Conservation (phyloP, 345 rosid species). For the Stellera chamaejasme region DNA sequence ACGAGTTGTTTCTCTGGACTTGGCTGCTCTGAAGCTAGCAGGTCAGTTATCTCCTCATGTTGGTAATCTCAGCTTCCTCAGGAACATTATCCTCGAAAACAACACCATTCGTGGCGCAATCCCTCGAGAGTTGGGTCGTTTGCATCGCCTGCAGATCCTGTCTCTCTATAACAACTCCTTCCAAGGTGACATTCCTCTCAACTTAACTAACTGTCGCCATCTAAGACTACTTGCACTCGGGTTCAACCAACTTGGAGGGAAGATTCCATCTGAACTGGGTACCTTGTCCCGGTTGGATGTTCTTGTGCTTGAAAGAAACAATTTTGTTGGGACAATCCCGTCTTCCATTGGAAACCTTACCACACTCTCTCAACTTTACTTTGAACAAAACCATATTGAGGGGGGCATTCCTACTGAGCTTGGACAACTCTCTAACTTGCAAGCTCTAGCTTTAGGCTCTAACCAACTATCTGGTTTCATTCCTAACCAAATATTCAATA, state of each 20-base stretch:
- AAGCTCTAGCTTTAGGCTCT: not conserved
- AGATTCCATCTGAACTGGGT: constrained; percentile 5
- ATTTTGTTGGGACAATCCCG: constrained; percentile 8
- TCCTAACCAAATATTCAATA: constrained; percentile 14
- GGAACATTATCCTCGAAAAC: no score
- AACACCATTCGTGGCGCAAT: no score
- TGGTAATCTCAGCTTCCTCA: no score
- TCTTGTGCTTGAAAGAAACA: not conserved
- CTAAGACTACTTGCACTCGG: no score
- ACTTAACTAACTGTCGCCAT: no score
- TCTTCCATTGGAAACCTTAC: not conserved
- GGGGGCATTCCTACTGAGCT: constrained; percentile 11
- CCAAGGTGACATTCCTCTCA: no score
- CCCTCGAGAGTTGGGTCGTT: no score
- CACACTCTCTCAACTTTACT: not conserved
- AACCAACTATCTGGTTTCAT: constrained; percentile 13
- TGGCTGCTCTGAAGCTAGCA: no score
- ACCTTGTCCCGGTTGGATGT: not conserved
- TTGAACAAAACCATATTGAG: constrained; percentile 3
- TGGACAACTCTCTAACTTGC: constrained; percentile 5
- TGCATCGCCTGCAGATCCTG: no score
- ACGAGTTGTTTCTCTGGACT: no score
- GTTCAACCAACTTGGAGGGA: not conserved
- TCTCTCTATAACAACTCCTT: no score
- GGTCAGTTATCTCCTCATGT: no score